Base-by-base conservation (phyloP, 306 rosid species). In the Dalbergia cultrata region DNA sequence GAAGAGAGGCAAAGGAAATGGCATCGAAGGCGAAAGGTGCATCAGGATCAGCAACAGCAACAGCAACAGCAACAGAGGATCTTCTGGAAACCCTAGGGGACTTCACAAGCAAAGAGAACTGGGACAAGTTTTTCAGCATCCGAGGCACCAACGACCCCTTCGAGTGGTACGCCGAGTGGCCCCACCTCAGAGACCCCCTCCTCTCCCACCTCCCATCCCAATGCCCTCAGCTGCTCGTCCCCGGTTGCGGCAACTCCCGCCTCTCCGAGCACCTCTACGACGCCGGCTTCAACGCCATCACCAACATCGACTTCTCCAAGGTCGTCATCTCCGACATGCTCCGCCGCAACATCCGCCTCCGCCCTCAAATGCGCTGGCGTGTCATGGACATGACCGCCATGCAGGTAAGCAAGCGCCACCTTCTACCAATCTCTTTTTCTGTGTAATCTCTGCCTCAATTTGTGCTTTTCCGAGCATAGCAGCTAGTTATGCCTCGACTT, bases 111-210 rank as follows among this genome's bases (percentile, higher is more conserved):
- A 95, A 91, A 81, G 97, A 95, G 57, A 92, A 95, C 69, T 92
- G 98, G 98, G 98, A 95, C 90, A 88, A 84, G 54, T 95, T 95
- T 97, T 95, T 95, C 95, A 85, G 91, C 14, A 89, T 95, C 10
- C 91, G 95, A 17, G 92, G 87, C 76, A 74, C 75, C 75, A 82
- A 82, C 26, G 86, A 91, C 62, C 84, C 97, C 58, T 95, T 92
- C 85, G 97, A 95, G 86, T 95, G 98, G 98, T 95, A 95, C 82
- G 95, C 97, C 9, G 95, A 92, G 65, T 95, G 97, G 97, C 39
- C 88, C 7, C 67, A 92, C 72, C 95, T 95, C 87, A 22, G 53
- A 8, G 69, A 54, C 67, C 93, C 92, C 0, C 89, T 95, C 39
- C 82, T 91, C 61, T 86, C 94, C 31, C 92, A 82, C 50, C 85